phyloP scores from a whole-genome alignment of 306 rosid species.

The Cucurbita maxima region DNA sequence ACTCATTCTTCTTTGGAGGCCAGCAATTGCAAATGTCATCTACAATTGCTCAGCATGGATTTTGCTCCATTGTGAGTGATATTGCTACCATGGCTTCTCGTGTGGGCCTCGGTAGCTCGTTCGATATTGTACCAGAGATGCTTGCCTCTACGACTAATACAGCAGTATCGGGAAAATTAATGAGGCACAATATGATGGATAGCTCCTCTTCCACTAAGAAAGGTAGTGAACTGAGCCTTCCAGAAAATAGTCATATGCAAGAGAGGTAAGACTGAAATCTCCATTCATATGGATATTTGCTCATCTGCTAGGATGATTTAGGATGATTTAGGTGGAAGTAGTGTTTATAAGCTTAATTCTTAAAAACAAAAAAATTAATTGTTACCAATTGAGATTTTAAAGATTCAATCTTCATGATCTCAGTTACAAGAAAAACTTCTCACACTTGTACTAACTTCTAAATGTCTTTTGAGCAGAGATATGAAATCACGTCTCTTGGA shows the following conservation, averaged over 20 bases:
- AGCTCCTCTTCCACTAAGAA: slow-evolving; percentile 9
- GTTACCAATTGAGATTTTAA: too few relatives aligned
- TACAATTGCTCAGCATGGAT: slow-evolving; percentile 58
- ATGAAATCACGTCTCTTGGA: slow-evolving; percentile 23
- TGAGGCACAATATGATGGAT: slow-evolving; percentile 24
- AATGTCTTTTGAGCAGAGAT: slow-evolving; percentile 28
- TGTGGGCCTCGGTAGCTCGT: slow-evolving; percentile 22
- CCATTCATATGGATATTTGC: background rate
- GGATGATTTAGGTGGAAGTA: background rate
- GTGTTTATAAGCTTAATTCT: too few relatives aligned
- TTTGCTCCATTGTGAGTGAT: slow-evolving; percentile 45
- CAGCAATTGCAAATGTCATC: slow-evolving; percentile 51
- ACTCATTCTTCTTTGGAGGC: slow-evolving; percentile 31
- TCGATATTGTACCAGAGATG: slow-evolving; percentile 48
- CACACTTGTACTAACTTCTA: background rate
- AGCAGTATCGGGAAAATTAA: slow-evolving; percentile 43
- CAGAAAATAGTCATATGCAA: slow-evolving; percentile 12
- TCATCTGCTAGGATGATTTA: background rate
- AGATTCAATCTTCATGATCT: too few relatives aligned
- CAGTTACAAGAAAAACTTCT: background rate
- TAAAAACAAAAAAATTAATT: background rate
- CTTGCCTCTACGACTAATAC: slow-evolving; percentile 35
- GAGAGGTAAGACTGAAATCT: slow-evolving; percentile 28
- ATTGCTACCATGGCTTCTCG: slow-evolving; percentile 35
- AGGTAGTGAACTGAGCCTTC: slow-evolving; percentile 16